Percentiles rank a stretch among this genome's conserved stretches.
These are phyloP conservation scores for Galeopsis tetrahit DNA, from an alignment of 257 asterid species.

Conservation along the genomic window DNA sequence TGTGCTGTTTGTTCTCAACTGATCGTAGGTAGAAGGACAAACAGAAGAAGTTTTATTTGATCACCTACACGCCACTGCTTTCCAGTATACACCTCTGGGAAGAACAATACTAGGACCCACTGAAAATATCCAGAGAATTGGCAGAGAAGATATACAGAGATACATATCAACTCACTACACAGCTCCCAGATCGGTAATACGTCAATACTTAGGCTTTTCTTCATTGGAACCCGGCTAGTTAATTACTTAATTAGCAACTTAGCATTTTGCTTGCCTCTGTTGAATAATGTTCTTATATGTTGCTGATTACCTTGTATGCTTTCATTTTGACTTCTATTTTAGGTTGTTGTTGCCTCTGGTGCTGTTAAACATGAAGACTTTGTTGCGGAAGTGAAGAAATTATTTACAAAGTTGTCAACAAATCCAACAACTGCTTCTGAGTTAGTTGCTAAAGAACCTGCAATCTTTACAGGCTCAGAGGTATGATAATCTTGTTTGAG, in stretches of 20 bases:
- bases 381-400: conserved; percentile 69
- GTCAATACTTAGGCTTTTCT: conserved; percentile 2
- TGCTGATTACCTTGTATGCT: conserved; percentile 6
- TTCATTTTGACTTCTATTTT: conserved; percentile 30
- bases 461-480: conserved; percentile 93
- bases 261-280: conserved; percentile 21
- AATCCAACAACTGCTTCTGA: conserved; percentile 66
- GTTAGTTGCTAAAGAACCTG: conserved; percentile 68
- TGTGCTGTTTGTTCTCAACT: conserved; percentile 17
- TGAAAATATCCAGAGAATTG: conserved; percentile 65
- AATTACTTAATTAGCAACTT: conserved; percentile 9
- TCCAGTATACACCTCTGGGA: conserved; percentile 85
- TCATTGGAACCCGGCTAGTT: conserved; percentile 13
- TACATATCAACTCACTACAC: conserved; percentile 82
- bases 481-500: conserved; percentile 41
- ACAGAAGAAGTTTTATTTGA: conserved; percentile 90
- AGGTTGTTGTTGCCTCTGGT: conserved; percentile 85
- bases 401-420: conserved; percentile 69
- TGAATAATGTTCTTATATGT: conserved; percentile 17
- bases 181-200: conserved; percentile 74
- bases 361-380: conserved; percentile 86
- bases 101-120: conserved; percentile 94
- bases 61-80: conserved; percentile 95
- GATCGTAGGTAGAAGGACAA: conserved; percentile 78
- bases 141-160: conserved; percentile 57